Percentiles rank a stretch among this genome's conserved stretches.
Evolutionary conservation across 768 basidiomycete genomes (phyloP).

Genomic region (Termitomyces eurrhizus): DNA sequence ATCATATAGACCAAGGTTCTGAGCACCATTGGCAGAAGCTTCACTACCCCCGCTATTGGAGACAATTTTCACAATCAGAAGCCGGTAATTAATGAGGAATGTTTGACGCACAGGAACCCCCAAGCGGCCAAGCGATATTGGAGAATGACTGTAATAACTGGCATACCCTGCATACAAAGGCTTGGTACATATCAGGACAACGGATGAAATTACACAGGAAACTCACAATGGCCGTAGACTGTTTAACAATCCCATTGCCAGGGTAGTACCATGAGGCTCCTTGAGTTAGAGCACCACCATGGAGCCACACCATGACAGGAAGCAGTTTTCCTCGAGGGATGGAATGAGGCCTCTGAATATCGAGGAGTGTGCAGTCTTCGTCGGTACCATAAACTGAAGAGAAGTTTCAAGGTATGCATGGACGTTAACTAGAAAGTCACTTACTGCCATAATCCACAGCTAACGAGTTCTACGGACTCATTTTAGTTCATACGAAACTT

Average conservation of each 20-base stretch:
- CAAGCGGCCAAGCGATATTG: slow-evolving; percentile 18
- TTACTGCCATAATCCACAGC: slow-evolving; percentile 18
- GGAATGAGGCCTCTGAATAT: slow-evolving; percentile 16
- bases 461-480: slow-evolving; percentile 14
- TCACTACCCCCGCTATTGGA: slow-evolving; percentile 13
- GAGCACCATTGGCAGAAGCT: slow-evolving; percentile 32
- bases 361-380: slow-evolving; percentile 18
- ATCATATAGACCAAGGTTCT: slow-evolving; percentile 47
- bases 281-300: slow-evolving; percentile 19
- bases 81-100: not conserved
- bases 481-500: not conserved
- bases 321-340: slow-evolving; percentile 8
- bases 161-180: slow-evolving; percentile 7
- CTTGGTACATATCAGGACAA: not conserved
- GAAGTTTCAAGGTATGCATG: not conserved
- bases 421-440: not conserved
- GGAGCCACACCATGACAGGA: slow-evolving; percentile 19
- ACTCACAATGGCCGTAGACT: slow-evolving; percentile 15
- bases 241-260: slow-evolving; percentile 16
- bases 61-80: not conserved
- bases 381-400: slow-evolving; percentile 15
- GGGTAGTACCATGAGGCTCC: slow-evolving; percentile 19
- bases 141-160: slow-evolving; percentile 17
- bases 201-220: not conserved
- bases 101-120: slow-evolving; percentile 17